phyloP scores from a whole-genome alignment of 768 basidiomycete genomes.

The Mycena amicta region DNA sequence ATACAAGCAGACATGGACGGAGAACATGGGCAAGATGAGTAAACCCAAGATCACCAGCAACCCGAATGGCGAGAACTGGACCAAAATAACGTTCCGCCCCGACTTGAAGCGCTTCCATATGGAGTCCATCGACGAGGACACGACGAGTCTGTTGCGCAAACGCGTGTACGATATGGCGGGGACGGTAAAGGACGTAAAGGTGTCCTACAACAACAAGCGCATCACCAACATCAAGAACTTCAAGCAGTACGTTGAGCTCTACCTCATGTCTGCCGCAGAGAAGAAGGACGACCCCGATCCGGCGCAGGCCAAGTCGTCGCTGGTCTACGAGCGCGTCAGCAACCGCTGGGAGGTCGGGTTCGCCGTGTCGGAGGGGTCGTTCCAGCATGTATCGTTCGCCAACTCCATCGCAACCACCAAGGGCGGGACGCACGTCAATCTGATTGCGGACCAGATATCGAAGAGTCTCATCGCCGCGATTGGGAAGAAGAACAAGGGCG shows the following conservation, averaged over 20 bases:
- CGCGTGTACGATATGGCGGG: slow-evolving; percentile 98
- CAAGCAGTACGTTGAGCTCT: slow-evolving; percentile 96
- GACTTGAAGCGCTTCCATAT: slow-evolving; percentile 93
- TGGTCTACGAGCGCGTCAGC: slow-evolving; percentile 81
- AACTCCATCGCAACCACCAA: slow-evolving; percentile 97
- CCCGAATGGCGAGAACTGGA: slow-evolving; percentile 85
- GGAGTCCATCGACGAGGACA: slow-evolving; percentile 89
- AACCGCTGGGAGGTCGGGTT: slow-evolving; percentile 95
- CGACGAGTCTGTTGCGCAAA: slow-evolving; percentile 83
- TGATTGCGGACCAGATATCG: slow-evolving; percentile 86
- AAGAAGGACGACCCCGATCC: slow-evolving; percentile 74
- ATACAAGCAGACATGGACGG: slow-evolving; percentile 92
- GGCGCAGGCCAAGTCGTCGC: slow-evolving; percentile 69
- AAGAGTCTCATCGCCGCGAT: slow-evolving; percentile 82
- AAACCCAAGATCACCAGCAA: slow-evolving; percentile 94
- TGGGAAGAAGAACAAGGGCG: slow-evolving; percentile 96
- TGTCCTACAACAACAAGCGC: slow-evolving; percentile 88
- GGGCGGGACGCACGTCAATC: slow-evolving; percentile 90
- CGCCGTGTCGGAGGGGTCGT: slow-evolving; percentile 87
- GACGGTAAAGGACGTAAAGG: slow-evolving; percentile 91
- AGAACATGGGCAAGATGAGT: slow-evolving; percentile 90
- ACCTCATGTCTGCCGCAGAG: slow-evolving; percentile 75
- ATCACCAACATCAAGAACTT: slow-evolving; percentile 87
- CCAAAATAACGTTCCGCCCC: slow-evolving; percentile 89
- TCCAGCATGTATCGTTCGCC: slow-evolving; percentile 95